Base-by-base conservation (phyloP, 179 eudicot species). In the Beta lomatogona region DNA sequence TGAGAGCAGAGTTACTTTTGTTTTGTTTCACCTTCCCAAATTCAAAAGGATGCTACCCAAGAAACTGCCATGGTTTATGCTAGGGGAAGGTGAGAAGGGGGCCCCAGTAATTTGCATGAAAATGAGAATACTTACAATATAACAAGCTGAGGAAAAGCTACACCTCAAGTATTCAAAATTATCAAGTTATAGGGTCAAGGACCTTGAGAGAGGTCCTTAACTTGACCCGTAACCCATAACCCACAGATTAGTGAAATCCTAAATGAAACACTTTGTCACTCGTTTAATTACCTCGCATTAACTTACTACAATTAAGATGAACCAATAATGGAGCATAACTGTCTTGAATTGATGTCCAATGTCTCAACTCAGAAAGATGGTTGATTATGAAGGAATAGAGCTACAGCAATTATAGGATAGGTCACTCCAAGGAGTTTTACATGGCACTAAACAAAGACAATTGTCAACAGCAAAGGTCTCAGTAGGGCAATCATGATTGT, bases 41-140 rank as follows among this genome's bases (percentile, higher is more conserved):
- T 84, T 78, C 73, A 67, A 70, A 79, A 81, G 80, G 81, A 79
- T 81, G 82, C 78, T 80, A 84, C 79, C 84, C 86, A 88, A 81
- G 83, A 86, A 82, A 85, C 85, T 67, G 90, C 79, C 86, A 89
- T 65, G 57, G 85, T 74, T 67, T 81, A 86, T 86, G 91, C 69
- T 72, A 85, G 31, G 66, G 79, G 57, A 28, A 8, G 86, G 75
- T 77, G 85, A 74, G 74, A 81, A 53, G 59, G 76, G 81, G 87
- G 90, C 85, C 91, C 89, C 75, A 64, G 65, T 73, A 65, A 73
- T 60, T 80, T 79, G 64, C 68, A 80, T 55, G 71, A 77, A 86
- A 81, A 82, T 73, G 80, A 66, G 85, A 80, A 83, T 87, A 83
- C 79, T 82, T 84, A 87, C 89, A 89, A 82, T 59, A 75, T 31